These are phyloP conservation scores for Boletus chippewaensis DNA, from an alignment of 1,284 basidiomycete species.

Conservation along the genomic window DNA sequence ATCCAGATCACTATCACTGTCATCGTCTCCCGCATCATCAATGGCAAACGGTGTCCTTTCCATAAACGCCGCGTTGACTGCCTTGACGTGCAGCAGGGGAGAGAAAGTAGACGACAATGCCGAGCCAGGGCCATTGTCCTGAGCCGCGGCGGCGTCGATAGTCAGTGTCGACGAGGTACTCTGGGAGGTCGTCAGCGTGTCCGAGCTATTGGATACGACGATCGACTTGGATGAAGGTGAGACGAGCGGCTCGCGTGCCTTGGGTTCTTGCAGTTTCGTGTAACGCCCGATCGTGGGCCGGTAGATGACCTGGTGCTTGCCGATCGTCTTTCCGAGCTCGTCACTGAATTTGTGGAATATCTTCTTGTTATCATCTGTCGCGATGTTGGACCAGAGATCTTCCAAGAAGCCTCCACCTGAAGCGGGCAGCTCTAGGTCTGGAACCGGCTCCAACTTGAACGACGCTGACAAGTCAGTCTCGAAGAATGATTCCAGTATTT, in stretches of 20 bases:
- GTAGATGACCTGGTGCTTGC: slow-evolving; percentile 79
- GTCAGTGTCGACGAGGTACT: slow-evolving; percentile 39
- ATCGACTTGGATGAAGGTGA: slow-evolving; percentile 56
- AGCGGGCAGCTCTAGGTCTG: slow-evolving; percentile 55
- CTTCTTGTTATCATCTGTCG: slow-evolving; percentile 83
- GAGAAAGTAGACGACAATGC: slow-evolving; percentile 38
- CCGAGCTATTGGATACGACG: slow-evolving; percentile 18
- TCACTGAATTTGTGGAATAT: slow-evolving; percentile 85
- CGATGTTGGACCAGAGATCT: slow-evolving; percentile 82
- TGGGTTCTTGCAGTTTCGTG: slow-evolving; percentile 77
- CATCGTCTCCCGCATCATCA: slow-evolving; percentile 74
- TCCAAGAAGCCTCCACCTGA: slow-evolving; percentile 65
- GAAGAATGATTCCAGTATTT: slow-evolving; percentile 92
- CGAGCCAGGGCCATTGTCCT: slow-evolving; percentile 27
- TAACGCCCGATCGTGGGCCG: slow-evolving; percentile 82
- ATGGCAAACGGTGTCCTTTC: slow-evolving; percentile 90
- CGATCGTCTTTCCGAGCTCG: slow-evolving; percentile 88
- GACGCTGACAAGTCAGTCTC: slow-evolving; percentile 82
- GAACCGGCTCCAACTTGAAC: slow-evolving; percentile 75
- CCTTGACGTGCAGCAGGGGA: slow-evolving; percentile 63
- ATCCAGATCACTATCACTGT: slow-evolving; percentile 66
- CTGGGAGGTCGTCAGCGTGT: slow-evolving; percentile 22
- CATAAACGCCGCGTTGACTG: slow-evolving; percentile 79
- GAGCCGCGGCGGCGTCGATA: slow-evolving; percentile 29
- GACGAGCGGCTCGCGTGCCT: slow-evolving; percentile 81